These are phyloP conservation scores for Arthrinium phaeospermum DNA, from an alignment of 2,329 filamentous ascomycete genomes.

Conservation along the genomic window DNA sequence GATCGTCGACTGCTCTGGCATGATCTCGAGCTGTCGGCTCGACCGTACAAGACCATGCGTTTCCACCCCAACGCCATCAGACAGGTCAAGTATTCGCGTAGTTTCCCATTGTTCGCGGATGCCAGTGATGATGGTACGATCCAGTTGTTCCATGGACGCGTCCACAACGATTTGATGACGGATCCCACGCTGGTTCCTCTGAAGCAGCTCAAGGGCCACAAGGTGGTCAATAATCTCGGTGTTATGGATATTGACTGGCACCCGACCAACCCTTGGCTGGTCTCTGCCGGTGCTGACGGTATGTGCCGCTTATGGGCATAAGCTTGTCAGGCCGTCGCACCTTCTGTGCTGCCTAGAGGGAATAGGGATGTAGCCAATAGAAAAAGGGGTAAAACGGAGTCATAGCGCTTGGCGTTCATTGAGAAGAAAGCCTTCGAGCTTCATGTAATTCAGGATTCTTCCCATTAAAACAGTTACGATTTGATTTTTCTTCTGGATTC, in stretches of 20 bases:
- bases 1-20: slow-evolving; percentile 95
- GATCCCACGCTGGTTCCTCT: slow-evolving; percentile 96
- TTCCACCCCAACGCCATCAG: slow-evolving; percentile 95
- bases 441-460: slow-evolving; percentile 18
- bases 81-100: slow-evolving; percentile 84
- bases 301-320: slow-evolving; percentile 88
- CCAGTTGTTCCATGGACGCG: slow-evolving; percentile 96
- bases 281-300: slow-evolving; percentile 93
- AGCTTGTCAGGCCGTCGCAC: slow-evolving; percentile 22
- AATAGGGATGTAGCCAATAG: slow-evolving; percentile 14
- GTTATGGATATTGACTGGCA: slow-evolving; percentile 98
- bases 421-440: slow-evolving; percentile 20
- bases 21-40: slow-evolving; percentile 87
- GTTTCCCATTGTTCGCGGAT: slow-evolving; percentile 85
- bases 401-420: slow-evolving; percentile 24
- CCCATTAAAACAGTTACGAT: slow-evolving; percentile 11
- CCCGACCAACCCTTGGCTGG: slow-evolving; percentile 89
- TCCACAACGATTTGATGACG: slow-evolving; percentile 92
- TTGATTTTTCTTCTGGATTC: background rate
- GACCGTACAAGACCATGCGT: slow-evolving; percentile 94
- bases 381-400: slow-evolving; percentile 22
- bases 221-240: slow-evolving; percentile 82
- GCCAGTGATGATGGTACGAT: slow-evolving; percentile 92
- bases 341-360: slow-evolving; percentile 16
- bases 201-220: slow-evolving; percentile 91